These are phyloP conservation scores for Macrocybe gigantea DNA, from an alignment of 768 basidiomycete genomes.

Conservation along the genomic window DNA sequence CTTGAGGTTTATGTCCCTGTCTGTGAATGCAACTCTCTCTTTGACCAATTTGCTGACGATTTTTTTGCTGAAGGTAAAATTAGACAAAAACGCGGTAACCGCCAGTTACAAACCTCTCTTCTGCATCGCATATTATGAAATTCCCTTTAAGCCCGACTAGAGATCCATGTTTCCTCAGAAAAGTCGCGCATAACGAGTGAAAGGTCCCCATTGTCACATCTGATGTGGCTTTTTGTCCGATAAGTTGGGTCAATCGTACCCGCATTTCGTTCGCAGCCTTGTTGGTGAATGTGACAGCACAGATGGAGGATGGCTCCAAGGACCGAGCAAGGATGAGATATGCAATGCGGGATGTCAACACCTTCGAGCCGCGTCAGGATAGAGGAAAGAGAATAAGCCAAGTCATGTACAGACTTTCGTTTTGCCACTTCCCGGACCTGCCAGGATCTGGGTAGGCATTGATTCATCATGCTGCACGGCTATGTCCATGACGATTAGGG, in stretches of 20 bases:
- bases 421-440: constrained; percentile 74
- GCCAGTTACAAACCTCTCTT: constrained; percentile 53
- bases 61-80: constrained; percentile 43
- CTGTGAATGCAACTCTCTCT: constrained; percentile 39
- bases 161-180: constrained; percentile 60
- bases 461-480: constrained; percentile 63
- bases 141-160: constrained; percentile 58
- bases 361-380: constrained; percentile 23
- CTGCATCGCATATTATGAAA: constrained; percentile 79
- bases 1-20: constrained; percentile 45
- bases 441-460: constrained; percentile 71
- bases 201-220: constrained; percentile 71
- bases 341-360: constrained; percentile 64
- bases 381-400: background rate
- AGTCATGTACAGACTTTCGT: constrained; percentile 39
- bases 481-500: constrained; percentile 16
- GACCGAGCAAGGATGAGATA: constrained; percentile 51
- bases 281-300: constrained; percentile 85
- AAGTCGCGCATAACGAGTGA: constrained; percentile 68
- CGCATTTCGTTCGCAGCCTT: constrained; percentile 89
- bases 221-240: constrained; percentile 54
- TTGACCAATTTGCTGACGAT: constrained; percentile 57
- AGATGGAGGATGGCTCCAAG: constrained; percentile 53
- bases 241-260: constrained; percentile 55
- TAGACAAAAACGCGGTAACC: background rate